Evolutionary conservation across 2,329 filamentous ascomycete genomes (phyloP).

Genomic region (Neophaeococcomyces aloes): DNA sequence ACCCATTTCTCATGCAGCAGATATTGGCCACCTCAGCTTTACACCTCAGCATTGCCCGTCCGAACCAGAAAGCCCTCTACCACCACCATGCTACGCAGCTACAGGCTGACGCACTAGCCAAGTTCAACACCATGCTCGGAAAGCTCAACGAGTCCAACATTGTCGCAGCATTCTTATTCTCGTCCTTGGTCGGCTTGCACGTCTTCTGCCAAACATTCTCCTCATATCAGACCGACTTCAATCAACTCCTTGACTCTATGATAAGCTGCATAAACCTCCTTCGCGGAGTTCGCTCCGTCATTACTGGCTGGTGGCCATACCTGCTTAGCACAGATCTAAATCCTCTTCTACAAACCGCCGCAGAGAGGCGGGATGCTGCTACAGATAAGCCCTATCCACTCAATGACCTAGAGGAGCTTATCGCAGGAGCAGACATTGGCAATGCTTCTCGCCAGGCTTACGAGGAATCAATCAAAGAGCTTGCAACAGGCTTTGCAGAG

Average conservation of each 20-base stretch:
- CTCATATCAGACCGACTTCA: constrained; percentile 31
- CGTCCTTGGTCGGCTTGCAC: constrained; percentile 15
- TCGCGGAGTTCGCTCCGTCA: constrained; percentile 19
- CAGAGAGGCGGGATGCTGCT: neutral
- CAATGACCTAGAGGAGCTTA: constrained; percentile 3
- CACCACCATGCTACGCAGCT: constrained; percentile 15
- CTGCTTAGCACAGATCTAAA: constrained; percentile 12
- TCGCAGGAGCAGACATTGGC: constrained; percentile 7
- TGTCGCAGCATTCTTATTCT: constrained; percentile 16
- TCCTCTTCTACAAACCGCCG: constrained; percentile 6
- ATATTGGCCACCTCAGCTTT: constrained; percentile 19
- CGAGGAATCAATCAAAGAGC: constrained; percentile 10
- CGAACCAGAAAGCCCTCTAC: constrained; percentile 9
- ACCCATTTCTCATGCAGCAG: constrained; percentile 19
- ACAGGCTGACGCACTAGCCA: constrained; percentile 14
- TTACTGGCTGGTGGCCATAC: constrained; percentile 7
- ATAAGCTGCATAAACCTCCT: constrained; percentile 22
- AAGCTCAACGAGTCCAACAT: constrained; percentile 15
- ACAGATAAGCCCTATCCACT: constrained; percentile 1
- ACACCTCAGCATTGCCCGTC: constrained; percentile 30
- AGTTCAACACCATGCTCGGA: constrained; percentile 12
- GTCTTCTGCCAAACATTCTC: constrained; percentile 38
- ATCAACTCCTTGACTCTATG: constrained; percentile 24
- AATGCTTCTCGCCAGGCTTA: constrained; percentile 9
- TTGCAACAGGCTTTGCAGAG: constrained; percentile 11